These are phyloP conservation scores for Diaporthe velutina DNA, from an alignment of 2,329 filamentous ascomycete species.

Conservation along the genomic window DNA sequence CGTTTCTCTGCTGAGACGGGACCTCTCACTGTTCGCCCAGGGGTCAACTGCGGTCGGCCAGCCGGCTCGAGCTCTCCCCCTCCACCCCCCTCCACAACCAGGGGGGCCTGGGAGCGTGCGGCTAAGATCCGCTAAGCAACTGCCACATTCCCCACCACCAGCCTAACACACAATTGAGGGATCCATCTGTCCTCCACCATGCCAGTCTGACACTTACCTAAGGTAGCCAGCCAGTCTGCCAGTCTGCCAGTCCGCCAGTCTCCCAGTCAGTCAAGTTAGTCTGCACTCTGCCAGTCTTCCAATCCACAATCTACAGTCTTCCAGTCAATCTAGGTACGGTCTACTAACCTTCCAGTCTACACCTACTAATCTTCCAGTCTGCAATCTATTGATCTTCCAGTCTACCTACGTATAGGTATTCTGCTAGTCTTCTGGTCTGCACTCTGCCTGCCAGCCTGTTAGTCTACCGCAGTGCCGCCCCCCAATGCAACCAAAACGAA, in stretches of 20 bases:
- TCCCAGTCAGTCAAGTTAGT: too few relatives aligned
- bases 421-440: background rate
- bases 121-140: constrained; percentile 27
- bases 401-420: too few relatives aligned
- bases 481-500: constrained; percentile 6
- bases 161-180: background rate
- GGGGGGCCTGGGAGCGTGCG: background rate
- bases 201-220: constrained; percentile 2
- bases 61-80: constrained; percentile 17
- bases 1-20: constrained; percentile 14
- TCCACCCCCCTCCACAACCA: background rate
- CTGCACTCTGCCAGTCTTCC: too few relatives aligned
- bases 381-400: too few relatives aligned
- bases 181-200: background rate
- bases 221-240: too few relatives aligned
- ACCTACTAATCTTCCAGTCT: too few relatives aligned
- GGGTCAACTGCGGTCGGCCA: constrained; percentile 9
- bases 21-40: constrained; percentile 15
- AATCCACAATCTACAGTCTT: too few relatives aligned
- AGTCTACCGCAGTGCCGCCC: background rate
- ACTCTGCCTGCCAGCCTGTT: too few relatives aligned
- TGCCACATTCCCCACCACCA: constrained; percentile 24
- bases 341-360: too few relatives aligned
- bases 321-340: too few relatives aligned
- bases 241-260: background rate